phyloP scores from a whole-genome alignment of 345 rosid species.

The Gynandropsis gynandra region DNA sequence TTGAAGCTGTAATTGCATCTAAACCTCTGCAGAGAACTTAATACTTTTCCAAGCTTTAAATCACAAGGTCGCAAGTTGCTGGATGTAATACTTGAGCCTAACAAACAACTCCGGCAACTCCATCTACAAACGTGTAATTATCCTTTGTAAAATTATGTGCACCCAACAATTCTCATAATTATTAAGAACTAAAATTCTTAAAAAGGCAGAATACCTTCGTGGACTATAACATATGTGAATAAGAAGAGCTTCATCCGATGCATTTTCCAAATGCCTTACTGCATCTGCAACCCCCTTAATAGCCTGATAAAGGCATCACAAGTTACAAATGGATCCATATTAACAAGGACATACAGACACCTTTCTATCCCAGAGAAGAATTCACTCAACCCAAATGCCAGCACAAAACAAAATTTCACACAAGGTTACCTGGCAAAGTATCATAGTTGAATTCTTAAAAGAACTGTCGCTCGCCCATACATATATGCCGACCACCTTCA shows the following conservation, averaged over 20 bases:
- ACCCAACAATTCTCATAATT: neutral
- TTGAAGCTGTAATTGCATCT: constrained; percentile 73
- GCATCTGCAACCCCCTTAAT: constrained; percentile 68
- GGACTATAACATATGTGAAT: constrained; percentile 86
- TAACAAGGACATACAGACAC: neutral
- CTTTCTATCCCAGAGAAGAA: neutral
- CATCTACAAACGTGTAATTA: constrained; percentile 42
- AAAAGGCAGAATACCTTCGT: constrained; percentile 45
- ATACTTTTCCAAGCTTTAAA: constrained; percentile 73
- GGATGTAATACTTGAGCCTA: constrained; percentile 60
- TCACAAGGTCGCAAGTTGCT: constrained; percentile 79
- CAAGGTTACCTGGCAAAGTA: constrained; percentile 56
- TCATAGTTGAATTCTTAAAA: constrained; percentile 70
- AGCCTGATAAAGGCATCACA: constrained; percentile 41
- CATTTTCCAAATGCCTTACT: constrained; percentile 40
- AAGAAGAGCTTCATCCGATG: constrained; percentile 52
- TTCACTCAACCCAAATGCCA: neutral
- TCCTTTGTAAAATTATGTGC: neutral
- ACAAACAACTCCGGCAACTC: constrained; percentile 62
- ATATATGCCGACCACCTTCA: constrained; percentile 75
- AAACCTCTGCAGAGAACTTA: constrained; percentile 59
- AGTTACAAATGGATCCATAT: neutral
- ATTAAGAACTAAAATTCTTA: neutral
- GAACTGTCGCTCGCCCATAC: constrained; percentile 78
- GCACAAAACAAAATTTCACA: neutral